These are phyloP conservation scores for Aspergillus campestris DNA, from an alignment of 495 filamentous ascomycete species.

Conservation along the genomic window DNA sequence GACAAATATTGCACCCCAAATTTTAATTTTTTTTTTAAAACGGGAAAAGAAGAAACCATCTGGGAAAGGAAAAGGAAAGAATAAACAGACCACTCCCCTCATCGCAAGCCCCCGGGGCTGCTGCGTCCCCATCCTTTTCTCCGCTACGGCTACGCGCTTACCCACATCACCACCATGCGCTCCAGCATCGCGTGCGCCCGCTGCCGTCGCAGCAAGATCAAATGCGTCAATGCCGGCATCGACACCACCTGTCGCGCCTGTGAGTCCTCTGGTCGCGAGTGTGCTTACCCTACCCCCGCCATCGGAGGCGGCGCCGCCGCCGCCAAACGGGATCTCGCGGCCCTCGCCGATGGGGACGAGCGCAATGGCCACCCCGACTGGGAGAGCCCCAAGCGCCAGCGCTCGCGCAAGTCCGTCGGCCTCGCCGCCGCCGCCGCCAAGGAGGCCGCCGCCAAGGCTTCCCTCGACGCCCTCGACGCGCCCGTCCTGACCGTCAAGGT, in stretches of 20 bases:
- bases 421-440: constrained; percentile 21
- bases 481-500: constrained; percentile 56
- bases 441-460: constrained; percentile 26
- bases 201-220: constrained; percentile 77
- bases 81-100: too few relatives aligned
- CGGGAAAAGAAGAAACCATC: too few relatives aligned
- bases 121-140: too few relatives aligned
- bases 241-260: constrained; percentile 71
- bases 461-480: constrained; percentile 35
- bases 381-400: constrained; percentile 52
- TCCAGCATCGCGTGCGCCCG: constrained; percentile 73
- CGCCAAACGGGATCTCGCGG: constrained; percentile 48
- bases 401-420: constrained; percentile 42
- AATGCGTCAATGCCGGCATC: constrained; percentile 72
- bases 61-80: too few relatives aligned
- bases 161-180: constrained; percentile 42
- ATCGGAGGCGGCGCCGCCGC: constrained; percentile 43
- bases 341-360: constrained; percentile 43
- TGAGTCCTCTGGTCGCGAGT: constrained; percentile 65
- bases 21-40: too few relatives aligned
- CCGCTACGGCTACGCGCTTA: too few relatives aligned
- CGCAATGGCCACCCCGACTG: constrained; percentile 40
- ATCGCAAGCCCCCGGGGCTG: too few relatives aligned
- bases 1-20: too few relatives aligned
- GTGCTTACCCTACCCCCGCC: constrained; percentile 61